phyloP scores from a whole-genome alignment of 2,329 filamentous ascomycete genomes.

The Colletotrichum tofieldiae region DNA sequence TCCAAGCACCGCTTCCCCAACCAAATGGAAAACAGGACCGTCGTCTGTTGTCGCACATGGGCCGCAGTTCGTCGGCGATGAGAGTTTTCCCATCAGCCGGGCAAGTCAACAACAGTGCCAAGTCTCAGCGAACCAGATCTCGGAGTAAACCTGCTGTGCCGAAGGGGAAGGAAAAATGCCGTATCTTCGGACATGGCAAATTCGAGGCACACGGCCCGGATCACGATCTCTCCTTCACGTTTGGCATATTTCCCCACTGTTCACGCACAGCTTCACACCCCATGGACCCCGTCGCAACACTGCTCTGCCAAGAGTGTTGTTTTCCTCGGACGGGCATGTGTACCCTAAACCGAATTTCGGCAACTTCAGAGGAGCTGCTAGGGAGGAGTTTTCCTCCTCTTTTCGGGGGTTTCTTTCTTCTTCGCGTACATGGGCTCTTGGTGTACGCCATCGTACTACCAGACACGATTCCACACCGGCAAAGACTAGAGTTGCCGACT shows the following conservation, averaged over 20 bases:
- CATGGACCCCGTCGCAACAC: neutral
- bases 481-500: neutral
- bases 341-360: rapidly evolving
- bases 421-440: neutral
- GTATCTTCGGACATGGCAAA: constrained; percentile 20
- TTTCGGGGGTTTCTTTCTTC: no score
- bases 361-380: neutral
- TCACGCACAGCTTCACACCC: neutral
- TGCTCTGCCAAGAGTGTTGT: neutral
- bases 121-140: neutral
- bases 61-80: neutral
- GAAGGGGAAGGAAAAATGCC: neutral
- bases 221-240: neutral
- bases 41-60: neutral
- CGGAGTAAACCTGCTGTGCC: neutral
- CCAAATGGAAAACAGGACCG: neutral
- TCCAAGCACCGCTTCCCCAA: neutral
- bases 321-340: neutral
- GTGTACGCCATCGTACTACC: neutral
- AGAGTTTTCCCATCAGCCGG: neutral
- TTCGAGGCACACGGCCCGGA: constrained; percentile 24
- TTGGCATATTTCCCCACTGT: neutral
- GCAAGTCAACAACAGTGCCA: neutral
- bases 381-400: no score
- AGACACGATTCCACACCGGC: neutral